Evolutionary conservation across 768 basidiomycete species (phyloP).

Genomic region (Rhodocollybia butyracea): DNA sequence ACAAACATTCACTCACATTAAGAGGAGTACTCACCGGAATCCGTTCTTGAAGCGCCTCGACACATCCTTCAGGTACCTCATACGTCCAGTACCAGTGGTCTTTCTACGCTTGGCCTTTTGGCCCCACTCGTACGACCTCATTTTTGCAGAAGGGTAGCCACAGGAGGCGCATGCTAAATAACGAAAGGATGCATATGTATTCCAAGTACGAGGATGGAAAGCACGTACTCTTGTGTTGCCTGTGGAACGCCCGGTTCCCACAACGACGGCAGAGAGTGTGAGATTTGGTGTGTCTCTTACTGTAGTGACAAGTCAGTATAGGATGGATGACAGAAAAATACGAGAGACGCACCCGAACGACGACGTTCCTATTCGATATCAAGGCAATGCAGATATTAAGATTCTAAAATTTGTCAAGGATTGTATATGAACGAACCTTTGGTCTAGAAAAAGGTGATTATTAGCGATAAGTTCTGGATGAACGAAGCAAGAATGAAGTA

Average conservation of each 20-base stretch:
- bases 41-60: conserved; percentile 98
- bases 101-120: conserved; percentile 99
- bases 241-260: conserved; percentile 94
- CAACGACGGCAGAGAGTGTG: conserved; percentile 98
- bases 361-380: conserved; percentile 72
- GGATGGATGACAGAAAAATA: neutral
- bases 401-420: neutral
- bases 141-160: conserved; percentile 93
- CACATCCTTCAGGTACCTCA: conserved; percentile 90
- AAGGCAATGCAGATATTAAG: conserved; percentile 5
- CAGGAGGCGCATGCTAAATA: conserved; percentile 85
- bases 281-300: conserved; percentile 96
- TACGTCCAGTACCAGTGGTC: conserved; percentile 97
- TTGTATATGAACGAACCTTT: conserved; percentile 63
- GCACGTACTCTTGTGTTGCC: conserved; percentile 90
- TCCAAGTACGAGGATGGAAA: neutral
- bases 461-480: no score
- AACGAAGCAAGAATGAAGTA: no score
- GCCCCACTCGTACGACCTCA: conserved; percentile 97
- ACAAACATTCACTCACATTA: neutral
- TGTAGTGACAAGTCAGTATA: conserved; percentile 25
- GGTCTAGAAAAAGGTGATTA: conserved; percentile 66
- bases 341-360: conserved; percentile 78
- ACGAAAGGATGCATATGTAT: neutral
- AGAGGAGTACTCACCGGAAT: conserved; percentile 61